Percentiles rank a stretch among this genome's conserved stretches.
Conservation (phyloP, 495 filamentous ascomycete species). For the Daldinia vernicosa region DNA sequence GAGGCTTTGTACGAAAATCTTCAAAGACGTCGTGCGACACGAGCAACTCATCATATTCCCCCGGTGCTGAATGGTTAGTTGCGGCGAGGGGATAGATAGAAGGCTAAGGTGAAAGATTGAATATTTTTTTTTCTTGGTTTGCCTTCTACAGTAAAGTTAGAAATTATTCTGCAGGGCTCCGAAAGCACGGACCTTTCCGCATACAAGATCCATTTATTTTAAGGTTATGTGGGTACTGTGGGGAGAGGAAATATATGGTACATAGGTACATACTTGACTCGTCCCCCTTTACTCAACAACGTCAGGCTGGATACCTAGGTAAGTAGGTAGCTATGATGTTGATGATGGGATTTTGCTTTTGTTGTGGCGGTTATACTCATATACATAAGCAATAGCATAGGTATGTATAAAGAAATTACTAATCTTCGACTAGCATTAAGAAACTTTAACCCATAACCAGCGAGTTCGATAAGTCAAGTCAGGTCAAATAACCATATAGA, state of each 20-base stretch:
- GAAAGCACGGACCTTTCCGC: not conserved
- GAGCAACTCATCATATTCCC: constrained; percentile 57
- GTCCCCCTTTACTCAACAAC: constrained; percentile 3
- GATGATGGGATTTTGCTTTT: not conserved
- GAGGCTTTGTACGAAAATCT: constrained; percentile 60
- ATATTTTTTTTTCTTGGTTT: constrained; percentile 2
- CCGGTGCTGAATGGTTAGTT: not conserved
- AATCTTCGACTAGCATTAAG: too few relatives aligned
- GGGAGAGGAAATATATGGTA: not conserved
- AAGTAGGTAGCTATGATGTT: not conserved
- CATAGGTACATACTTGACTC: not conserved
- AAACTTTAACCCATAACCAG: too few relatives aligned
- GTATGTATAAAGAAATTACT: too few relatives aligned
- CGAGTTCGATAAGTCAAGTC: too few relatives aligned
- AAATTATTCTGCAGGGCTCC: not conserved
- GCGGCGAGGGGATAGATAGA: not conserved
- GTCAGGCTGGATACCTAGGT: not conserved
- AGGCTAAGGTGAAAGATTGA: constrained; percentile 2
- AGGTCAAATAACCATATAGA: too few relatives aligned
- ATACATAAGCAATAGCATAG: too few relatives aligned
- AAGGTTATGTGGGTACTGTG: constrained; percentile 10
- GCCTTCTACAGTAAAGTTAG: not conserved
- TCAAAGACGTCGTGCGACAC: constrained; percentile 56
- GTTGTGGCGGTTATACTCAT: too few relatives aligned
- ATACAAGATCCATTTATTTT: not conserved